phyloP scores from a whole-genome alignment of 2,329 filamentous ascomycete genomes.

The Arthroderma sp. region DNA sequence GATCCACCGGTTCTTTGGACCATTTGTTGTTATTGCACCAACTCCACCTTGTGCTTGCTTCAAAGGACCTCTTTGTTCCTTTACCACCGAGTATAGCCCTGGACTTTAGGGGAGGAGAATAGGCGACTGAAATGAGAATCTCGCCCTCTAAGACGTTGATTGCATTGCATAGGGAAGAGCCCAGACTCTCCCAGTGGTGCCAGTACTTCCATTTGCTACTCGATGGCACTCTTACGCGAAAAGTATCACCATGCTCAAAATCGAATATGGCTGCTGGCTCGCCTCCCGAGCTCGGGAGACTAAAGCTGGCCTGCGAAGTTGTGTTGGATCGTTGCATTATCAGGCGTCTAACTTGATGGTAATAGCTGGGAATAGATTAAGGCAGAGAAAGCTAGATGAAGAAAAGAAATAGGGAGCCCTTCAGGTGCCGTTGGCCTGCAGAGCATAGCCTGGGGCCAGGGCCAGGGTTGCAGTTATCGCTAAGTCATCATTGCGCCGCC shows the following conservation, averaged over 20 bases:
- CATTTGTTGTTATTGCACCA: neutral
- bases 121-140: neutral
- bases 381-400: no score
- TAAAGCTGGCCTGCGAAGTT: neutral
- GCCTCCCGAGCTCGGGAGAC: neutral
- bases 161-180: neutral
- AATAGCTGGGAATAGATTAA: no score
- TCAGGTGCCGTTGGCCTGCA: no score
- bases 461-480: no score
- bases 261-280: slow-evolving; percentile 1
- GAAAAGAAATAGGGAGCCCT: no score
- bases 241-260: neutral
- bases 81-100: neutral
- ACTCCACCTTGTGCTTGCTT: neutral
- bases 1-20: neutral
- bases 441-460: no score
- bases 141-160: neutral
- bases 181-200: neutral
- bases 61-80: neutral
- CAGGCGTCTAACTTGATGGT: neutral
- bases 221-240: neutral
- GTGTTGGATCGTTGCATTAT: slow-evolving; percentile 2
- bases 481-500: no score
- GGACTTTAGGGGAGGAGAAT: neutral
- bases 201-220: slow-evolving; percentile 1